These are phyloP conservation scores for Trametes pubescens DNA, from an alignment of 1,284 basidiomycete species.

Conservation along the genomic window DNA sequence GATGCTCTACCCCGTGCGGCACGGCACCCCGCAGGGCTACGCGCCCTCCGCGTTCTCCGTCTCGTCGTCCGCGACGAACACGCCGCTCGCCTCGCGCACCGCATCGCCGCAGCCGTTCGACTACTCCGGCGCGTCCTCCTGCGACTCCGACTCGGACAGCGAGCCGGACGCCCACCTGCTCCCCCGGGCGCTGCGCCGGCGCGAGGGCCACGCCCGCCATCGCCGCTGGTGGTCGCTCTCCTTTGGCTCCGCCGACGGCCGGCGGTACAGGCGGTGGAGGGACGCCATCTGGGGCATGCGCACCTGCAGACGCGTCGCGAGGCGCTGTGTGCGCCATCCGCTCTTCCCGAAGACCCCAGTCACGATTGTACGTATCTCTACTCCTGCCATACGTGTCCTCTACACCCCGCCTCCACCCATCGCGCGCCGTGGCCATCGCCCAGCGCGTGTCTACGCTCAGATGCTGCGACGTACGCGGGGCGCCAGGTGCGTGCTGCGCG, in stretches of 20 bases:
- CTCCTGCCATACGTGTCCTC: too few species aligned
- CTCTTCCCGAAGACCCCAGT: conserved; percentile 83
- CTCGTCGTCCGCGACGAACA: conserved; percentile 45
- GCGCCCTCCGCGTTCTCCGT: conserved; percentile 33
- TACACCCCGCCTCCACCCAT: too few species aligned
- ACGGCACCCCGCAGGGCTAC: conserved; percentile 23
- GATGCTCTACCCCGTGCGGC: conserved; percentile 38
- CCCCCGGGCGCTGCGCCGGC: conserved; percentile 47
- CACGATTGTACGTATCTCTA: conserved; percentile 69
- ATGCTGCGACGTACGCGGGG: not conserved
- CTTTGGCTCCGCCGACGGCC: conserved; percentile 25
- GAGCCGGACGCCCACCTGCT: conserved; percentile 66
- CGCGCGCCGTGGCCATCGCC: too few species aligned
- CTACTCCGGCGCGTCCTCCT: conserved; percentile 56
- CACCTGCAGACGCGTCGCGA: conserved; percentile 59
- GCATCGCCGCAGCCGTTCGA: conserved; percentile 46
- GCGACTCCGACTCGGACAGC: conserved; percentile 70
- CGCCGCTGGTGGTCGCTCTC: conserved; percentile 45
- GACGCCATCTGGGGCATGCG: conserved; percentile 48
- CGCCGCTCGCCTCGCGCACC: conserved; percentile 48
- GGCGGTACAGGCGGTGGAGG: conserved; percentile 47
- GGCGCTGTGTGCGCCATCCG: conserved; percentile 72
- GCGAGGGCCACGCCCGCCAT: conserved; percentile 46
- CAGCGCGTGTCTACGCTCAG: not conserved
- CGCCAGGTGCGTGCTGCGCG: conserved; percentile 6